Conservation (phyloP, 1,139 yeast genomes). For the Kodamaea plutei region DNA sequence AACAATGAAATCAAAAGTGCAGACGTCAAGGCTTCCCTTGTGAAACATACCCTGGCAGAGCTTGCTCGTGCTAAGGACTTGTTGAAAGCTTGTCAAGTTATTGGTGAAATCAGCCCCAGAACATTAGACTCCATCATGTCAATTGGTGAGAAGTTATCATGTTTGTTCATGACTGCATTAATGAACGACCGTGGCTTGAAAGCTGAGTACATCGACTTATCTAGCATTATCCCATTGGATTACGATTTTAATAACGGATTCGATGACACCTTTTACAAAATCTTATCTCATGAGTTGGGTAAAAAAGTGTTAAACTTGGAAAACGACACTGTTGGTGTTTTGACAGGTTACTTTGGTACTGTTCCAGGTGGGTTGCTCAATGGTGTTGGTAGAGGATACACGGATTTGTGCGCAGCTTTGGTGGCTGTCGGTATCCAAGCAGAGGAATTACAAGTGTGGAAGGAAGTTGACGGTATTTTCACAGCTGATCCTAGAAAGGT, state of each 20-base stretch:
- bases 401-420: constrained; percentile 95
- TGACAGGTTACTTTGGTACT: constrained; percentile 92
- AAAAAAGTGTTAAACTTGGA: constrained; percentile 46
- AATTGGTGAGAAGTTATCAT: constrained; percentile 88
- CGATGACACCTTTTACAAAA: constrained; percentile 65
- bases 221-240: constrained; percentile 63
- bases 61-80: constrained; percentile 64
- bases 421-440: constrained; percentile 91
- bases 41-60: constrained; percentile 58
- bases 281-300: constrained; percentile 58
- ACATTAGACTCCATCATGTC: constrained; percentile 89
- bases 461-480: constrained; percentile 97
- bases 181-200: constrained; percentile 77
- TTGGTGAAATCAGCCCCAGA: constrained; percentile 87
- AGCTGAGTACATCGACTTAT: constrained; percentile 75
- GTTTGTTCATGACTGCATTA: constrained; percentile 81
- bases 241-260: constrained; percentile 51
- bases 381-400: constrained; percentile 95
- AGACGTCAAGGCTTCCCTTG: constrained; percentile 44
- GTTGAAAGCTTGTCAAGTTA: constrained; percentile 80
- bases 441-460: constrained; percentile 95
- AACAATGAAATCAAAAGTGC: constrained; percentile 43
- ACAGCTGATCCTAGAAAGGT: constrained; percentile 98
- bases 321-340: constrained; percentile 67
- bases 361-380: constrained; percentile 92